A percentile compares a stretch with the other conserved stretches of the same genome.
Conservation (phyloP, 2,329 filamentous ascomycete species). For the Cordyceps farinosa region DNA sequence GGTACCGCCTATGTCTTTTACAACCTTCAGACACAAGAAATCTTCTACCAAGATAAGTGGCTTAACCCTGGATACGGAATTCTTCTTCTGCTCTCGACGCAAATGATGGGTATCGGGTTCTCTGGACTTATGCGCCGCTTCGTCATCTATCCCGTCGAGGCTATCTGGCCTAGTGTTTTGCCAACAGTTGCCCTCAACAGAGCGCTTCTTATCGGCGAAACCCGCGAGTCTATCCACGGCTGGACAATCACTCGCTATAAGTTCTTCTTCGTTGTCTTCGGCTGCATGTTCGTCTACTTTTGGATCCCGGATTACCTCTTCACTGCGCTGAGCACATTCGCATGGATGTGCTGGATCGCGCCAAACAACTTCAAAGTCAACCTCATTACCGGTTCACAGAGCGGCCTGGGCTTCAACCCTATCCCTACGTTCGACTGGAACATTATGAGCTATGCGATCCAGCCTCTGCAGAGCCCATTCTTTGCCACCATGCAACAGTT, state of each 20-base stretch:
- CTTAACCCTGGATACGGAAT: slow-evolving; percentile 30
- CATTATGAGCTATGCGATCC: not conserved
- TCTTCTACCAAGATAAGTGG: slow-evolving; percentile 21
- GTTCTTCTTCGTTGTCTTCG: slow-evolving; percentile 37
- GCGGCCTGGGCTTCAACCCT: slow-evolving; percentile 10
- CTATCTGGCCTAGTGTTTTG: slow-evolving; percentile 23
- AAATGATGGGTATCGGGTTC: slow-evolving; percentile 33
- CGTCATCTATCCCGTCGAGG: slow-evolving; percentile 21
- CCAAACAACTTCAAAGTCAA: slow-evolving; percentile 40
- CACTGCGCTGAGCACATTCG: slow-evolving; percentile 39
- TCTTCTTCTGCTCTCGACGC: slow-evolving; percentile 30
- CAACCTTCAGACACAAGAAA: slow-evolving; percentile 34
- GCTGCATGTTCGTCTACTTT: slow-evolving; percentile 41
- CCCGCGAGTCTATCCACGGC: slow-evolving; percentile 36
- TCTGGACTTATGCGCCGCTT: slow-evolving; percentile 33
- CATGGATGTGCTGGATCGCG: slow-evolving; percentile 46
- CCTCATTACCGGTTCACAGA: slow-evolving; percentile 10
- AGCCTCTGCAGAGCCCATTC: slow-evolving; percentile 13
- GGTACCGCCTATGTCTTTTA: slow-evolving; percentile 34
- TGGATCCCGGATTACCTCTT: slow-evolving; percentile 45
- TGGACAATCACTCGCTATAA: slow-evolving; percentile 40
- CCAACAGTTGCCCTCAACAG: slow-evolving; percentile 24
- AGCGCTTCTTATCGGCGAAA: slow-evolving; percentile 30
- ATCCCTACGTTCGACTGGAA: slow-evolving; percentile 17
- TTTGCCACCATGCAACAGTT: slow-evolving; percentile 10